Base-by-base conservation (phyloP, 306 rosid genomes). In the Psophocarpus tetragonolobus region DNA sequence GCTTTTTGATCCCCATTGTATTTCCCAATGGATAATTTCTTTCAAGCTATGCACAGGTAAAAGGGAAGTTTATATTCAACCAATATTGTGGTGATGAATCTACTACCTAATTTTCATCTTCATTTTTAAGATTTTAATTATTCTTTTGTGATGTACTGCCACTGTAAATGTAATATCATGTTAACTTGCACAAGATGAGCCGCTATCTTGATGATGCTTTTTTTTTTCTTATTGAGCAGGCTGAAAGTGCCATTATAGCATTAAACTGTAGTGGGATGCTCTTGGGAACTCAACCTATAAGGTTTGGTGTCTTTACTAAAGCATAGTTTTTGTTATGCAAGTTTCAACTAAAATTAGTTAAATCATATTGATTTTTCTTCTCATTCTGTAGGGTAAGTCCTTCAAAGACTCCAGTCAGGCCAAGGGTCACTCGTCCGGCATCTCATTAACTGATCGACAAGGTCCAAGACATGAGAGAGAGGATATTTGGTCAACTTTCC, bases 361-460 rank as follows among this genome's bases (percentile, higher is more conserved):
- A 53, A 24, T 76, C 21, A 9, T 62, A 15, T 66, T 47, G 51
- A 9, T 35, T 78, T 56, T 76, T 62, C 71, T 79, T 68, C 56
- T 18, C 67, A 60, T 82, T 77, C 70, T 85, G 68, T 68, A 95
- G 99, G 94, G 97, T 95, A 50, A 95, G 99, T 85, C 99, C 99
- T 26, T 95, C 99, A 9, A 95, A 95, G 93, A 95, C 99, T 3
- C 99, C 99, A 1, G 99, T 95, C 76, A 86, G 97, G 84, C 89
- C 99, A n/a, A 91, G 96, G 42, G 88, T 91, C 66, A 20, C 89
- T 64, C 97, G 90, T 18, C 91, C 97, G 4, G 6, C 79, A 26
- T 66, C 80, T 61, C 85, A 76, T 42, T 84, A 81, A 85, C 79
- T 12, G 41, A 72, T 60, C 71, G 50, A 42, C 76, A 30, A 30